phyloP scores from a whole-genome alignment of 1,139 yeast genomes.

The Blastobotrys indianensis region DNA sequence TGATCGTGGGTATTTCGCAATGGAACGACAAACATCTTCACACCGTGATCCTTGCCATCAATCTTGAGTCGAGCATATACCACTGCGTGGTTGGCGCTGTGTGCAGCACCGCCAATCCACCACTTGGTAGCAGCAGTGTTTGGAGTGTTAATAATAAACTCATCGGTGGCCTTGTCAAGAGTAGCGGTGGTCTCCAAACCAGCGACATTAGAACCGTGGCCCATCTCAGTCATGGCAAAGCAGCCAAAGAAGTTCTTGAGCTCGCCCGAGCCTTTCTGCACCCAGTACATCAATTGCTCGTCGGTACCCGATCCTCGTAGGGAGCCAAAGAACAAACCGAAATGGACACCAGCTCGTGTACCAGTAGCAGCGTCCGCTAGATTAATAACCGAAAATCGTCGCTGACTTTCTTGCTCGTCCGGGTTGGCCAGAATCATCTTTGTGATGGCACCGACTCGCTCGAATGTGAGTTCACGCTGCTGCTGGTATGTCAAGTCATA shows the following conservation, averaged over 20 bases:
- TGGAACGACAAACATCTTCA: constrained; percentile 86
- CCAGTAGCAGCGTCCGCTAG: constrained; percentile 54
- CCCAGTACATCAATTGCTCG: constrained; percentile 60
- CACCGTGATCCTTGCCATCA: constrained; percentile 80
- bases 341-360: constrained; percentile 52
- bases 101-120: constrained; percentile 99
- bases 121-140: constrained; percentile 89
- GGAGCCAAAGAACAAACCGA: constrained; percentile 42
- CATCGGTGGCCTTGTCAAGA: constrained; percentile 57
- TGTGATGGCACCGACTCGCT: constrained; percentile 44
- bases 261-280: constrained; percentile 56
- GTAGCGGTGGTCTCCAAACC: constrained; percentile 90
- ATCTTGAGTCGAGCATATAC: constrained; percentile 79
- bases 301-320: constrained; percentile 68
- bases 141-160: constrained; percentile 76
- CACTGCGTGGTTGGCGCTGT: constrained; percentile 78
- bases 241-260: constrained; percentile 76
- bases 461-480: constrained; percentile 49
- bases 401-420: constrained; percentile 37
- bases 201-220: constrained; percentile 92
- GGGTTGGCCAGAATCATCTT: constrained; percentile 38
- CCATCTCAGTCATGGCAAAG: constrained; percentile 80
- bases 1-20: constrained; percentile 65
- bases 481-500: constrained; percentile 49
- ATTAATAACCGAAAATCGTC: constrained; percentile 44